These are phyloP conservation scores for Trametes polyzona DNA, from an alignment of 1,284 basidiomycete genomes.

Conservation along the genomic window DNA sequence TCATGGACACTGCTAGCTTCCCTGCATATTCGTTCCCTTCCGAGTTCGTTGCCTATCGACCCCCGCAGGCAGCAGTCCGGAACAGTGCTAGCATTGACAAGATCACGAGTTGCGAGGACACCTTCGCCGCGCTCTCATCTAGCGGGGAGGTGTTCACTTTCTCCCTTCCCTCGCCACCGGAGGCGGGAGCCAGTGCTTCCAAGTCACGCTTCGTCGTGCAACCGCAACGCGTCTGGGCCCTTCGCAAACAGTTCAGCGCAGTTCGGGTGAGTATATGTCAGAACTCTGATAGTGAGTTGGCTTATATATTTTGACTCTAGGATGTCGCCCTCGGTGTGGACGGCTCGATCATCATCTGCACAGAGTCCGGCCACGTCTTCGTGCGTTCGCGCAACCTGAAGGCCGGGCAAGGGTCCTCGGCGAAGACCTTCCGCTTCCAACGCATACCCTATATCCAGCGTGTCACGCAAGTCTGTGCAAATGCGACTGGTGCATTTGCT, in stretches of 20 bases:
- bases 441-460: conserved; percentile 86
- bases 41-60: conserved; percentile 78
- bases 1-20: conserved; percentile 50
- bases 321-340: conserved; percentile 92
- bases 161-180: conserved; percentile 45
- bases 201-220: conserved; percentile 54
- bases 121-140: conserved; percentile 85
- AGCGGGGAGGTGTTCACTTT: conserved; percentile 95
- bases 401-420: conserved; percentile 36
- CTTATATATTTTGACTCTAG: conserved; percentile 39
- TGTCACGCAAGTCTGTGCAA: conserved; percentile 83
- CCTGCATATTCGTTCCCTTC: conserved; percentile 72
- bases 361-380: conserved; percentile 94
- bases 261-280: conserved; percentile 57
- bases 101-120: conserved; percentile 80
- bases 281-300: neutral
- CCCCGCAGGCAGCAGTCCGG: conserved; percentile 72
- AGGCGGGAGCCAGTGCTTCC: conserved; percentile 25
- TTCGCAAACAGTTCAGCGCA: conserved; percentile 86
- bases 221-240: conserved; percentile 91
- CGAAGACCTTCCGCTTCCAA: conserved; percentile 81
- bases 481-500: conserved; percentile 88
- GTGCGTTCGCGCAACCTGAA: conserved; percentile 70
- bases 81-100: conserved; percentile 79
- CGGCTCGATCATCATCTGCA: conserved; percentile 90